Evolutionary conservation across 176 grass and related monocot species (phyloP).

Genomic region (Aegilops tauschii): DNA sequence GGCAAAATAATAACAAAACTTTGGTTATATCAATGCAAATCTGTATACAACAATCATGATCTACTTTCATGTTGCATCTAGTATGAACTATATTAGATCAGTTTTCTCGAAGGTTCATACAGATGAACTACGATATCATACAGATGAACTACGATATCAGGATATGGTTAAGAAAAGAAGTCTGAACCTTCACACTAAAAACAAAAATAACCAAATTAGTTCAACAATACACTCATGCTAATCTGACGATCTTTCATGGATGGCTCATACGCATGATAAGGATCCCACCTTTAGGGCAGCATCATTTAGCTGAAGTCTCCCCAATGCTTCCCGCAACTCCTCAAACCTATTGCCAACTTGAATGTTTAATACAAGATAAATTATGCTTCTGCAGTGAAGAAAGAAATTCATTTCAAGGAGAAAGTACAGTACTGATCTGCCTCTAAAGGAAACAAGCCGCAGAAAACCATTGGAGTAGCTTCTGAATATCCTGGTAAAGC

Average conservation of each 20-base stretch:
- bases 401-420: slow-evolving; percentile 14
- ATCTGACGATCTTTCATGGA: slow-evolving; percentile 14
- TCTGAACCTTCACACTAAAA: slow-evolving; percentile 3
- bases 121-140: slow-evolving; percentile 8
- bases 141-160: slow-evolving; percentile 4
- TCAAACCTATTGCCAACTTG: slow-evolving; percentile 58
- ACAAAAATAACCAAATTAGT: neutral
- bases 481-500: slow-evolving; percentile 91
- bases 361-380: slow-evolving; percentile 12
- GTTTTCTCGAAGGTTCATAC: slow-evolving; percentile 9
- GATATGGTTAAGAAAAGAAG: neutral
- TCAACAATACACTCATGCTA: neutral
- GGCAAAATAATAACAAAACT: neutral
- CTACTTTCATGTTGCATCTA: neutral
- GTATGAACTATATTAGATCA: slow-evolving; percentile 22
- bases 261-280: slow-evolving; percentile 25
- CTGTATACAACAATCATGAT: neutral
- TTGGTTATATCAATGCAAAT: neutral
- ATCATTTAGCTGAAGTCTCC: slow-evolving; percentile 96
- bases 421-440: slow-evolving; percentile 79
- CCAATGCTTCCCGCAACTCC: slow-evolving; percentile 89
- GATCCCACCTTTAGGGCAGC: slow-evolving; percentile 77
- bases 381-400: slow-evolving; percentile 9
- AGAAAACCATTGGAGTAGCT: slow-evolving; percentile 97
- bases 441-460: slow-evolving; percentile 92